Base-by-base conservation (phyloP, 441 rosid species). In the Biscutella laevigata region DNA sequence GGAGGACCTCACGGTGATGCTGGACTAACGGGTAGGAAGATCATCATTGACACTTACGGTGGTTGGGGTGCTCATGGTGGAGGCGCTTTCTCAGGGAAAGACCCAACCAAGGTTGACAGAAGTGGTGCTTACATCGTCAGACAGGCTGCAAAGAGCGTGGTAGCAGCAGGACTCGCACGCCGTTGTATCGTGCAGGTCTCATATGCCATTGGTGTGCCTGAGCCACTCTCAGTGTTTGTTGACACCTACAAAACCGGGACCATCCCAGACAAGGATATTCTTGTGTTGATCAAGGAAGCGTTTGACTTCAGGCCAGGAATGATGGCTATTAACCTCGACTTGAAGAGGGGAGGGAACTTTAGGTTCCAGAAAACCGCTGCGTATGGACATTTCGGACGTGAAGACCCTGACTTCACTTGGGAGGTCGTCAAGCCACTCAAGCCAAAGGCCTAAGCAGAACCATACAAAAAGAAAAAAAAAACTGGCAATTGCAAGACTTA, bases 1-100 rank as follows among this genome's bases (percentile, higher is more conserved):
- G 94, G 94, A 24, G 94, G 94, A 6, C 94, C 94, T 28, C 94
- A 79, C 11, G 94, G 94, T 44, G 88, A 81, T 66, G 94, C 94
- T 20, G 94, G 94, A 46, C 86, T 84, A 37, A 84, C 94, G 0
- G 94, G 94, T 29, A 64, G 94, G 57, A 81, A 81, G 72, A 84
- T 84, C 35, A 81, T 84, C 43, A 77, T 84, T 0, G 94, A 84
- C 52, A 84, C 82, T 48, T 81, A 81, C n/a, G 84, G 84, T 42
- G 81, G 85, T 3, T 82, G 83, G 85, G 88, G 83, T 22, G 85
- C 88, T 51, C 85, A 79, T 4, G 83, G 85, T 39, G 85, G 88
- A 7, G 88, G 85, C 42, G 85, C 85, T 17, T 82, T 79, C 79
- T 82, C 85, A 0, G 88, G 85, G 3, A 79, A 79, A 47, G 88